Evolutionary conservation across 495 filamentous ascomycete genomes (phyloP).

Genomic region (Xylaria cubensis): DNA sequence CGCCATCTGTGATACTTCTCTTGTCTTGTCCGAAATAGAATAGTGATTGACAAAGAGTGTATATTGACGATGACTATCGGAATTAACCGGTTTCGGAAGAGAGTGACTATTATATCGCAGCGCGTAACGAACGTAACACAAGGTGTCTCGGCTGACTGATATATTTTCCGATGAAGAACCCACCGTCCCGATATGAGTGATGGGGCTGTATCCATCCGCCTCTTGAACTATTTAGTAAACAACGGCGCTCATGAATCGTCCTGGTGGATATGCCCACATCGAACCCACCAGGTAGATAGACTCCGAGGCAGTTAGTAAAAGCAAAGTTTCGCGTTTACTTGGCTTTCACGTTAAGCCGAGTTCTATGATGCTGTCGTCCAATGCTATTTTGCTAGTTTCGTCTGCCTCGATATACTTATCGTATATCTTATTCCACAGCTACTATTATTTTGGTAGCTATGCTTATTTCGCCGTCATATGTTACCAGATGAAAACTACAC

Average conservation of each 20-base stretch:
- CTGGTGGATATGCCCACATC: neutral
- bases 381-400: neutral
- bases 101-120: neutral
- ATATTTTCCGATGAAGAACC: neutral
- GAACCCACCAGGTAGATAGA: neutral
- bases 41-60: neutral
- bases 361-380: neutral
- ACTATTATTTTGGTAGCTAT: no score
- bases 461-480: no score
- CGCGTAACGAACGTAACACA: neutral
- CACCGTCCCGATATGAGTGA: neutral
- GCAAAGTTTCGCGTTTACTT: neutral
- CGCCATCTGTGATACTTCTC: neutral
- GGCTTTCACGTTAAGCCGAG: neutral
- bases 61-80: neutral
- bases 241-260: neutral
- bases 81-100: neutral
- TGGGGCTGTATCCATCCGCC: slow-evolving; percentile 12
- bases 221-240: neutral
- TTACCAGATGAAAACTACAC: no score
- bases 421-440: no score
- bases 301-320: neutral
- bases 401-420: no score
- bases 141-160: slow-evolving; percentile 2
- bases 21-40: neutral